Base-by-base conservation (phyloP, 2,329 filamentous ascomycete species). In the Colletotrichum camelliae region DNA sequence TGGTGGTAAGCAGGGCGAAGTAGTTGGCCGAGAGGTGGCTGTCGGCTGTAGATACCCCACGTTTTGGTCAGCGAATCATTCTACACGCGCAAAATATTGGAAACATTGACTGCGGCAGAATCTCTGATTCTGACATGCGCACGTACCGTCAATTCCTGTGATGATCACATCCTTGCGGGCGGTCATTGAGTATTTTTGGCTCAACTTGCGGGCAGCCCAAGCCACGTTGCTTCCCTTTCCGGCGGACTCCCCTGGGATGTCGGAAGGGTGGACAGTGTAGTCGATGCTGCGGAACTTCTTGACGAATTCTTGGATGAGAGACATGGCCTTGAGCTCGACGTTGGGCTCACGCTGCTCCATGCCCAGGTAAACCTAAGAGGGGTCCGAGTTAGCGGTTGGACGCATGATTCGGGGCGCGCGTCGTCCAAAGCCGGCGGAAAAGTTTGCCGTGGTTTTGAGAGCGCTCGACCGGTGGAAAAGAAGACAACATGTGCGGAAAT, bases 221-320 rank as follows among this genome's bases (percentile, higher is more conserved):
- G 91, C 90, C 76, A 94, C 88, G 82, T 95, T 95, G 85, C 93
- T 95, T 77, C 93, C 93, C 81, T 95, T 95, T 74, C 93, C 93
- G 70, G 93, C 92, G 66, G 93, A 90, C 81, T 95, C 93, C 15
- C 92, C 91, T 5, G 90, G 89, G 67, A 95, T 90, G 70, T 91
- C 91, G 27, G 87, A 84, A 1, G 93, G 93, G 80, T 95, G 93
- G 15, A 94, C 83, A 4, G 93, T 94, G 81, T 91, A 92, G 79
- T 91, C 90, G 79, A 95, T 92, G 74, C 89, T 89, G 57, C 91
- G 90, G 81, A 95, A 95, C 74, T 89, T 91, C 80, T 91, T 91
- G 77, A 89, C 84, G 79, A 94, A 94, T 75, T 90, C 89, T 62
- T 90, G 88, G n/a, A 92, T 88, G 18, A 95, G 86, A 10, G 86